These are phyloP conservation scores for Candida sanyaensis DNA, from an alignment of 1,139 yeast genomes.

Conservation along the genomic window DNA sequence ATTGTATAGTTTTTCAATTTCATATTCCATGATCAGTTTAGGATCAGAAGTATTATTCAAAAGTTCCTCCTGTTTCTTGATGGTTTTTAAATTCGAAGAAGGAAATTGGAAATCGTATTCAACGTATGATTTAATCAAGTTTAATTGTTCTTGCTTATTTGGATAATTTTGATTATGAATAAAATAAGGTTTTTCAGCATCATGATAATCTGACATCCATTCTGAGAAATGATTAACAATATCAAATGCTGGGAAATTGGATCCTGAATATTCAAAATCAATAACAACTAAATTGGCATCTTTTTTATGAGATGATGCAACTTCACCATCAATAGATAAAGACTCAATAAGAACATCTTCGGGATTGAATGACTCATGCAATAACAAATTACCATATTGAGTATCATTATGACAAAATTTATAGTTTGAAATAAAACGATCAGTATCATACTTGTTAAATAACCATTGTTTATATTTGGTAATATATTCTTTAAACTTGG, in stretches of 20 bases:
- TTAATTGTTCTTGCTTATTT: slow-evolving; percentile 61
- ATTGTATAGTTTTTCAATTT: slow-evolving; percentile 59
- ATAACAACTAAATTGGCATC: slow-evolving; percentile 87
- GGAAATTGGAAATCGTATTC: slow-evolving; percentile 50
- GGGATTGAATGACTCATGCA: slow-evolving; percentile 41
- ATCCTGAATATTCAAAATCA: slow-evolving; percentile 94
- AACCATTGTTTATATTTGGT: slow-evolving; percentile 64
- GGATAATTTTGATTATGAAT: slow-evolving; percentile 66
- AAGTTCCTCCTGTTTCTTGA: slow-evolving; percentile 20
- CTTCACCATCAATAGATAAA: slow-evolving; percentile 13
- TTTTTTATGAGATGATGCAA: slow-evolving; percentile 33
- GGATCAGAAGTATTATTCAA: slow-evolving; percentile 18
- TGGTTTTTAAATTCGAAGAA: slow-evolving; percentile 29
- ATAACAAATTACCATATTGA: slow-evolving; percentile 87
- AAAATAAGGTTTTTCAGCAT: slow-evolving; percentile 59
- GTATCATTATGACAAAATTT: slow-evolving; percentile 95
- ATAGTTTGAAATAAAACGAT: slow-evolving; percentile 46
- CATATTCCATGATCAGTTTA: slow-evolving; percentile 43
- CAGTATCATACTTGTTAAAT: slow-evolving; percentile 49
- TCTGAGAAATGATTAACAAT: slow-evolving; percentile 88
- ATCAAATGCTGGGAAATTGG: slow-evolving; percentile 90
- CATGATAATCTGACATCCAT: slow-evolving; percentile 95
- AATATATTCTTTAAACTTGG: slow-evolving; percentile 48
- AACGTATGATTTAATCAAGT: slow-evolving; percentile 74
- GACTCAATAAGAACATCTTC: slow-evolving; percentile 36